Percentiles rank a stretch among this genome's conserved stretches.
phyloP scores from a whole-genome alignment of 1,284 basidiomycete genomes.

The Boletus smithii region DNA sequence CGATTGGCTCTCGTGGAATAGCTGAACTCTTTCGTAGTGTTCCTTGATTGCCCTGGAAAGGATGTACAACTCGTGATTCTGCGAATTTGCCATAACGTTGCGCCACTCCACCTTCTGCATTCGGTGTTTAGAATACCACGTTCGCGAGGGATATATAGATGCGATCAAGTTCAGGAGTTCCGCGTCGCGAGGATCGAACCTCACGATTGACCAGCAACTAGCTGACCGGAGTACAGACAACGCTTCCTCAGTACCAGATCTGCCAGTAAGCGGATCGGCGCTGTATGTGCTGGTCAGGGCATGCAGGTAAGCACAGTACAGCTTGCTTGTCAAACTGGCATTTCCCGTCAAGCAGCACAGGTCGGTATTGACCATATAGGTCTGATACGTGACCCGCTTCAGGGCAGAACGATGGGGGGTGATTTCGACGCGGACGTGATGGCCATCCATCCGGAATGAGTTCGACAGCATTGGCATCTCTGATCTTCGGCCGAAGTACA shows the following conservation, averaged over 20 bases:
- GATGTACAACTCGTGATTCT: no score
- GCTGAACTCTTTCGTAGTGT: no score
- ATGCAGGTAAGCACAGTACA: conserved; percentile 45
- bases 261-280: conserved; percentile 43
- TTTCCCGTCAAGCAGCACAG: conserved; percentile 38
- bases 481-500: conserved; percentile 33
- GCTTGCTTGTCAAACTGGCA: conserved; percentile 31
- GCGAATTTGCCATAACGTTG: no score
- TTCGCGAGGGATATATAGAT: no score
- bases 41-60: no score
- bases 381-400: conserved; percentile 28
- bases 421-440: no score
- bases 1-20: no score
- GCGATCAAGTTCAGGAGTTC: conserved; percentile 32
- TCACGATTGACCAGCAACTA: conserved; percentile 36
- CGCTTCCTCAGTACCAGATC: no score
- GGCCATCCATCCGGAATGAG: conserved; percentile 18
- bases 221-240: no score
- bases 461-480: conserved; percentile 19
- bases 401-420: conserved; percentile 4
- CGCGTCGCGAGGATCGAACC: conserved; percentile 28
- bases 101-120: no score
- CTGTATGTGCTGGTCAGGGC: conserved; percentile 44
- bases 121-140: no score
- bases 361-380: conserved; percentile 39